Base-by-base conservation (phyloP, 345 rosid species). In the Eucalyptus rudis region DNA sequence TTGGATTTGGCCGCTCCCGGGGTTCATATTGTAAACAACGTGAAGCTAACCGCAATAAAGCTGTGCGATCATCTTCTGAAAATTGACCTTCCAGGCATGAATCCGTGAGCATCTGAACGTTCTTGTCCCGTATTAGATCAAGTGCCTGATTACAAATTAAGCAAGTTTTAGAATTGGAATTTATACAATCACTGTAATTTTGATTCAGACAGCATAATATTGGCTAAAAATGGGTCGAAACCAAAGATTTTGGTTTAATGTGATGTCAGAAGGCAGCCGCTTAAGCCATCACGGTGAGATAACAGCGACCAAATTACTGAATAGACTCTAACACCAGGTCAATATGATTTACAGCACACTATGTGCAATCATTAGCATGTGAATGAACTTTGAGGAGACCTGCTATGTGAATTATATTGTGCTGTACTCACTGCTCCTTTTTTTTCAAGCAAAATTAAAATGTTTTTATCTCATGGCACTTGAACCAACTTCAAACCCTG, bases 31-130 rank as follows among this genome's bases (percentile, higher is more conserved):
- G 98, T 90, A 98, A 92, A 93, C 99, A 98, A 58, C 99, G 92
- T 58, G 99, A 96, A 89, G 99, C 99, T 90, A 98, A 91, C 49
- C 99, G 97, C 80, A 98, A 94, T 88, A 96, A 93, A 90, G 96
- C 99, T 83, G 99, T 94, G 45, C 98, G 98, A n/a, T 98, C 99
- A 59, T 94, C 97, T 87, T 92, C 93, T 45, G 97, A 93, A 91
- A 96, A 96, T 84, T 96, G 97, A 66, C 99, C 99, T 94, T 95
- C 97, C 92, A 98, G 94, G 93, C 99, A 96, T 88, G 99, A 98
- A 92, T 98, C 99, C 49, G 95, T 94, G 89, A 98, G 92, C 97
- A 93, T 96, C 91, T 95, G 97, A 92, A 98, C 93, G 90, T 98
- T 96, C 91, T 96, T 95, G 91, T 96, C 98, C 81, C 98, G 93